phyloP scores from a whole-genome alignment of 139 green algal genomes.

The Chlamydomonas urium region DNA sequence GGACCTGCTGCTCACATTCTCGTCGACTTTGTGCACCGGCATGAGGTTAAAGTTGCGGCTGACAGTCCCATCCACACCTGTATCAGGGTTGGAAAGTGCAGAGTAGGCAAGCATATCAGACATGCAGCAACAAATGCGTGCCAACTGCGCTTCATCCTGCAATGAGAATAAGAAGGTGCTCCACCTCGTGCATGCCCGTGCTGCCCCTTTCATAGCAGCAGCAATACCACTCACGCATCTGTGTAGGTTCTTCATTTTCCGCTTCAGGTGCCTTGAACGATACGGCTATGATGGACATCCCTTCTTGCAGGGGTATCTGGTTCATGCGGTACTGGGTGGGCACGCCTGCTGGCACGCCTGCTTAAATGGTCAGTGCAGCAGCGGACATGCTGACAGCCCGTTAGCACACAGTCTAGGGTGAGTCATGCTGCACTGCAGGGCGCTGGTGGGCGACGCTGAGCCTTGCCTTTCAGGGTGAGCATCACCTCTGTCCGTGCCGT shows the following conservation, averaged over 20 bases:
- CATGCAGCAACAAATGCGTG: no score
- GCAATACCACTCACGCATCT: background rate
- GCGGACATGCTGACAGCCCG: no score
- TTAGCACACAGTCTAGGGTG: background rate
- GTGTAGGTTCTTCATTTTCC: background rate
- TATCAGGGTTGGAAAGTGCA: background rate
- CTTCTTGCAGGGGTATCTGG: background rate
- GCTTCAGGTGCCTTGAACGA: background rate
- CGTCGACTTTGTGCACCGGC: constrained; percentile 4
- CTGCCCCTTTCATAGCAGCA: no score
- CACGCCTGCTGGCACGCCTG: background rate
- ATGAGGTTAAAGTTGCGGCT: constrained; percentile 13
- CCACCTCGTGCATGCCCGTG: no score
- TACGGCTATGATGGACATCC: background rate
- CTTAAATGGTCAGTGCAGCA: background rate
- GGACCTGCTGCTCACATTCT: constrained; percentile 9
- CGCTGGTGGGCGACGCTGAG: background rate
- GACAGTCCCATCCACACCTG: constrained; percentile 19
- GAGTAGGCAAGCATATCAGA: no score
- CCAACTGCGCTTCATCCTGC: no score
- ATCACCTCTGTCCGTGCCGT: background rate
- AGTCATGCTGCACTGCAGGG: background rate
- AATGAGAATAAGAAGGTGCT: no score
- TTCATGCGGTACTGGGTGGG: constrained; percentile 2
- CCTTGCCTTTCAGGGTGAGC: background rate